Base-by-base conservation (phyloP, 345 rosid species). In the Brassica carinata region DNA sequence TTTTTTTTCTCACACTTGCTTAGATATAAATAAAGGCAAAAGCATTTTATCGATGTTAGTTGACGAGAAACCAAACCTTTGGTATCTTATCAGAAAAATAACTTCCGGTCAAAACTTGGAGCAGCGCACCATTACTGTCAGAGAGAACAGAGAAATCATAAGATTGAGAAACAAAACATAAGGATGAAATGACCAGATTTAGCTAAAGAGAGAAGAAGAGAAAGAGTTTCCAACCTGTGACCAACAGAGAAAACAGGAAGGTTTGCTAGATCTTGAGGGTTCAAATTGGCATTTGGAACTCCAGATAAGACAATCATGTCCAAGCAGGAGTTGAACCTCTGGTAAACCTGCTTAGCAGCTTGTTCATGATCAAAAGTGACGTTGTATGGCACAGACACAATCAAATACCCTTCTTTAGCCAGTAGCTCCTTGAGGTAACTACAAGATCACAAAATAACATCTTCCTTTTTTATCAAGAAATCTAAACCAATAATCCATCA, bases 291-390 rank as follows among this genome's bases (percentile, higher is more conserved):
- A 76, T 76, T 84, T 38, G 97, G 90, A 82, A 90, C 66, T 43
- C 98, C 99, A 66, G 89, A 82, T 2, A 86, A 36, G 62, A 89
- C 77, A 77, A 95, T 71, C 4, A 19, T 70, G 67, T 91, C 93
- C 82, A 89, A 84, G 85, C 94, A 90, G 19, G 90, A 73, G 85
- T 90, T 88, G 73, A 95, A 93, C 83, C 93, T 91, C 83, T 87
- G 86, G 66, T 88, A 89, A 18, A 93, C 89, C 73, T 87, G 90
- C 65, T 84, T 89, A 69, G 94, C 89, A 77, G 89, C 98, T 74
- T 69, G 77, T n/a, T 92, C 86, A 81, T 92, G 99, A 84, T 91
- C 96, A 83, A 95, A 95, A 18, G 99, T 95, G 86, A 93, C 98
- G 72, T 90, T 93, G 79, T 91, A 85, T 5, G 97, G 98, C 72